Conservation (phyloP, 2,329 filamentous ascomycete genomes). For the Chrysoporthe austroafricana region DNA sequence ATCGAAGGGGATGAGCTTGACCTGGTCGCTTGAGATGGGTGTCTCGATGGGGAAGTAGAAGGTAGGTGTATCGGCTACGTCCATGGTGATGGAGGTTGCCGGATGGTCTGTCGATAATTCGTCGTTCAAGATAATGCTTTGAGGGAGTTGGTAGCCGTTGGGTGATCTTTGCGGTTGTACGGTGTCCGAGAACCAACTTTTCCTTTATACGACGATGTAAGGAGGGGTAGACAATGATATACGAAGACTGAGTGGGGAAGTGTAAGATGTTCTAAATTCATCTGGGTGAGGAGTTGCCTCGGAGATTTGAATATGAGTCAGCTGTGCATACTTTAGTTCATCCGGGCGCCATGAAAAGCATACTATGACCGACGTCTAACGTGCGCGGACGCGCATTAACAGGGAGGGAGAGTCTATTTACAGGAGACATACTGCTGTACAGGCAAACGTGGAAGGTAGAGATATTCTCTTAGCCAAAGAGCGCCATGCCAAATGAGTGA, state of each 20-base stretch:
- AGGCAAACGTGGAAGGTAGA: background rate
- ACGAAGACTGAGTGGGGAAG: too few relatives aligned
- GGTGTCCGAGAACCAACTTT: too few relatives aligned
- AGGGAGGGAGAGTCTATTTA: background rate
- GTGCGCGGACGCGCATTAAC: background rate
- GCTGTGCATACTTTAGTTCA: background rate
- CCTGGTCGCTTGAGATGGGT: conserved; percentile 29
- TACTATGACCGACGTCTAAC: background rate
- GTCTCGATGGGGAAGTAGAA: conserved; percentile 30
- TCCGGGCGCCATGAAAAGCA: background rate
- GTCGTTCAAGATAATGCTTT: too few relatives aligned
- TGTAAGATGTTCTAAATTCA: too few relatives aligned
- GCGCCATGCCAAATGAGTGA: background rate
- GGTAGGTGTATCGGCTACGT: background rate
- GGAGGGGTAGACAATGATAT: too few relatives aligned
- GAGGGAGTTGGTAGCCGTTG: too few relatives aligned
- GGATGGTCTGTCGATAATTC: background rate
- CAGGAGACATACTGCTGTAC: background rate
- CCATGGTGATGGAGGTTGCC: background rate
- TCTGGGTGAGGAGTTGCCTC: too few relatives aligned
- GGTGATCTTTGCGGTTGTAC: too few relatives aligned
- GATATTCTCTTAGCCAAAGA: background rate
- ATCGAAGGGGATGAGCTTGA: conserved; percentile 31
- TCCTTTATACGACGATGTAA: too few relatives aligned
- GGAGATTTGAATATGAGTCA: background rate